Base-by-base conservation (phyloP, 345 rosid species). In the Erysimum cheiranthoides region DNA sequence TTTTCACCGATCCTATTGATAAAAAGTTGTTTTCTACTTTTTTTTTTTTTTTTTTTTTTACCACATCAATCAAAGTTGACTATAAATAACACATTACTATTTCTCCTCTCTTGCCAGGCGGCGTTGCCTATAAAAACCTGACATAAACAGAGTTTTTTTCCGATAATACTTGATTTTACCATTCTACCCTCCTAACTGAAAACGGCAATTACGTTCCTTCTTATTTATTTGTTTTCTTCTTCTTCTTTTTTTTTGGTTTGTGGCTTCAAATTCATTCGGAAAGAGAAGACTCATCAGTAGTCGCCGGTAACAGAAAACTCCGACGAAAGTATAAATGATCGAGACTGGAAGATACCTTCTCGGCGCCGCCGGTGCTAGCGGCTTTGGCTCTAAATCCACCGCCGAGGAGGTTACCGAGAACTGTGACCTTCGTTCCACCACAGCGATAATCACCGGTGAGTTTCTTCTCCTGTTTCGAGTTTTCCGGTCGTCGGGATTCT, bases 361-460 rank as follows among this genome's bases (percentile, higher is more conserved):
- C 83, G 99, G 99, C 71, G 76, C 91, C 18, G 81, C 77, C 69
- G 99, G 99, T 4, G 81, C 87, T 46, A 86, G 91, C 70, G 97
- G 97, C 18, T 95, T 79, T 73, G 91, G 99, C 66, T 90, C 99
- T 67, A 95, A 89, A 76, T 85, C 99, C 76, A 89, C 96, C 65
- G 97, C 96, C 65, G 97, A 87, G 16, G 80, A 87, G 45, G 97
- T 89, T 16, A 92, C 97, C 0, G 82, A 83, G n/a, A 57, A 66
- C 74, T 82, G 80, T 76, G 88, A 90, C 80, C 88, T 89, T 35
- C 82, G 86, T 59, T 86, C 85, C 68, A 17, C 84, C 69, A 95
- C 97, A 25, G 97, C 93, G 62, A 77, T 95, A 75, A 86, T 95
- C 84, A 95, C 99, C 53, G 98, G 98, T 91, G 63, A 71, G 66